Percentiles rank a stretch among this genome's conserved stretches.
phyloP scores from a whole-genome alignment of 179 eudicot genomes.

The Spergularia azorica region DNA sequence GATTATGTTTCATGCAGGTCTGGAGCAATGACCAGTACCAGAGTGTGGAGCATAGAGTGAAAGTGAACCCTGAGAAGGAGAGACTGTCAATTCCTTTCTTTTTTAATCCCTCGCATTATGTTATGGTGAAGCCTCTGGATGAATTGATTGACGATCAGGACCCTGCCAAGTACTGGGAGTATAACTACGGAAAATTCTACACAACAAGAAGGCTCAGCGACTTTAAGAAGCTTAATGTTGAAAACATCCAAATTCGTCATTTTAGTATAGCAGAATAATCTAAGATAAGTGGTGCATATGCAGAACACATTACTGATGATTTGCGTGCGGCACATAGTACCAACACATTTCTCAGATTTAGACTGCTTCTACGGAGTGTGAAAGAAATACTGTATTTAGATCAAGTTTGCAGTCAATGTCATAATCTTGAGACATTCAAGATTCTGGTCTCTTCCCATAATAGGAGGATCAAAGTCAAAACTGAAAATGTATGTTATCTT shows the following conservation, averaged over 20 bases:
- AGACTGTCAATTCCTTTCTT: constrained; percentile 41
- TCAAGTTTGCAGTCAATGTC: too few species aligned
- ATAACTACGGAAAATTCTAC: constrained; percentile 41
- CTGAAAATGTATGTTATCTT: too few species aligned
- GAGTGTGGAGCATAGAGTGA: constrained; percentile 54
- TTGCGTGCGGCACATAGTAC: too few species aligned
- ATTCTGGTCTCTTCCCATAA: too few species aligned
- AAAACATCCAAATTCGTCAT: constrained; percentile 54
- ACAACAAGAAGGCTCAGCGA: constrained; percentile 41
- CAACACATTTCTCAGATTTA: too few species aligned
- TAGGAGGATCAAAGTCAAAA: too few species aligned
- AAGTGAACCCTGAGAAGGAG: constrained; percentile 35
- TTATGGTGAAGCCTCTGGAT: constrained; percentile 43
- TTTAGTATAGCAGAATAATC: constrained; percentile 19
- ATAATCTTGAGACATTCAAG: too few species aligned
- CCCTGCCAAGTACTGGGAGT: constrained; percentile 41
- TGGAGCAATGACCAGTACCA: constrained; percentile 57
- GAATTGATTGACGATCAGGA: constrained; percentile 37
- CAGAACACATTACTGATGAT: too few species aligned
- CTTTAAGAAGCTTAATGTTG: constrained; percentile 58
- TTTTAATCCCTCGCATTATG: constrained; percentile 42
- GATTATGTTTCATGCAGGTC: constrained; percentile 28
- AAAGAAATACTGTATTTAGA: too few species aligned
- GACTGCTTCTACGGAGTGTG: too few species aligned
- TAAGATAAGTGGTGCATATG: constrained; percentile 19